A percentile compares a stretch with the other conserved stretches of the same genome.
Conservation (phyloP, 805 yeast species). For the Brettanomyces bruxellensis region DNA sequence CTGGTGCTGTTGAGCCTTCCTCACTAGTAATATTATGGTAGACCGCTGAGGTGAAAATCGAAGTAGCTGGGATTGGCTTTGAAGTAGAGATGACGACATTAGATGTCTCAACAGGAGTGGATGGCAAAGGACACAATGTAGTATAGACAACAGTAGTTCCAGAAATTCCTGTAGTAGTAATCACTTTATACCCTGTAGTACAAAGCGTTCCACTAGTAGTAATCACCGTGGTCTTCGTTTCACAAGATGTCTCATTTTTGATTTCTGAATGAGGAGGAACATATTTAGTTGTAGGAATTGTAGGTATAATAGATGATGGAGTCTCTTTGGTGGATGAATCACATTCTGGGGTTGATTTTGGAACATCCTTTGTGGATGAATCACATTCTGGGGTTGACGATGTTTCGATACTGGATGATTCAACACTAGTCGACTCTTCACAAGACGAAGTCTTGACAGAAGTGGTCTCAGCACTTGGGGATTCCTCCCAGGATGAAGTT, state of each 20-base stretch:
- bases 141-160: not conserved
- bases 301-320: no score
- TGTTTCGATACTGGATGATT: not conserved
- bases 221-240: constrained; percentile 1
- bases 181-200: constrained; percentile 1
- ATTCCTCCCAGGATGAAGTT: not conserved
- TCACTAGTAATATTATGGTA: no score
- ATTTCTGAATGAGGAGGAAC: no score
- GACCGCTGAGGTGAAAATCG: no score
- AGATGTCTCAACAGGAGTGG: not conserved
- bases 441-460: not conserved
- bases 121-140: constrained; percentile 1
- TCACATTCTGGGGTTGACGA: not conserved
- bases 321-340: no score
- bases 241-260: constrained; percentile 1
- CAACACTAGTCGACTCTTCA: not conserved
- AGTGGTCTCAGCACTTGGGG: not conserved
- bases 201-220: not conserved
- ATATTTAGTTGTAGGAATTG: no score
- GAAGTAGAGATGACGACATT: not conserved
- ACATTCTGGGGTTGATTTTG: not conserved
- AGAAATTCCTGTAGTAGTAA: not conserved
- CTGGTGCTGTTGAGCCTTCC: no score
- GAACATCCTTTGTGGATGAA: no score
- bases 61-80: not conserved